These are phyloP conservation scores for Chlorencoelia australis DNA, from an alignment of 2,329 filamentous ascomycete species.

Conservation along the genomic window DNA sequence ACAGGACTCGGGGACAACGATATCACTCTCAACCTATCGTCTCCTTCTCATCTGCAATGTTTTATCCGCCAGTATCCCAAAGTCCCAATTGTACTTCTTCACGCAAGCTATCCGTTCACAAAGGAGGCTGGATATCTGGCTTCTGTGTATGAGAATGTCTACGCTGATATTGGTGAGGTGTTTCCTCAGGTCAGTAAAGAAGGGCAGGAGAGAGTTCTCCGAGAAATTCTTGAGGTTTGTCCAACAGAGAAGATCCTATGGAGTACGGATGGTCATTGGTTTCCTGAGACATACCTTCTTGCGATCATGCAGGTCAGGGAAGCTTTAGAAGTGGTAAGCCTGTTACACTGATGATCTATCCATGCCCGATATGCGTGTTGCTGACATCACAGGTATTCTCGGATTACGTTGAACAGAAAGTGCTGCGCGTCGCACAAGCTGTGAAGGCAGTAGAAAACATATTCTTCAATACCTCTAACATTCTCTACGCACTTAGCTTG, in stretches of 20 bases:
- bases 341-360: too few species aligned
- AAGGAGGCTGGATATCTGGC: conserved; percentile 71
- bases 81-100: conserved; percentile 67
- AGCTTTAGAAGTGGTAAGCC: conserved; percentile 52
- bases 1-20: conserved; percentile 76
- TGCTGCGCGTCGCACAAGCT: conserved; percentile 52
- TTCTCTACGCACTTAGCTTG: conserved; percentile 56
- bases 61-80: conserved; percentile 60
- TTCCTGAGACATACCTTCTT: conserved; percentile 68
- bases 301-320: conserved; percentile 64
- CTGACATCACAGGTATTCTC: conserved; percentile 44
- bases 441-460: conserved; percentile 55
- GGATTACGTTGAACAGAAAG: conserved; percentile 54
- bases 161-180: conserved; percentile 73
- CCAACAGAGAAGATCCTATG: conserved; percentile 68
- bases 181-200: conserved; percentile 70
- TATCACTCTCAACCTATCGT: conserved; percentile 57
- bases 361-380: not conserved
- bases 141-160: conserved; percentile 67
- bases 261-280: conserved; percentile 72
- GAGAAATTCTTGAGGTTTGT: conserved; percentile 64
- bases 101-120: conserved; percentile 74
- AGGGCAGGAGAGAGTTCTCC: conserved; percentile 61
- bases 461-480: conserved; percentile 68
- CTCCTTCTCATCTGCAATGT: conserved; percentile 64